Conservation (phyloP, 768 basidiomycete species). For the Wakefieldia striispora region DNA sequence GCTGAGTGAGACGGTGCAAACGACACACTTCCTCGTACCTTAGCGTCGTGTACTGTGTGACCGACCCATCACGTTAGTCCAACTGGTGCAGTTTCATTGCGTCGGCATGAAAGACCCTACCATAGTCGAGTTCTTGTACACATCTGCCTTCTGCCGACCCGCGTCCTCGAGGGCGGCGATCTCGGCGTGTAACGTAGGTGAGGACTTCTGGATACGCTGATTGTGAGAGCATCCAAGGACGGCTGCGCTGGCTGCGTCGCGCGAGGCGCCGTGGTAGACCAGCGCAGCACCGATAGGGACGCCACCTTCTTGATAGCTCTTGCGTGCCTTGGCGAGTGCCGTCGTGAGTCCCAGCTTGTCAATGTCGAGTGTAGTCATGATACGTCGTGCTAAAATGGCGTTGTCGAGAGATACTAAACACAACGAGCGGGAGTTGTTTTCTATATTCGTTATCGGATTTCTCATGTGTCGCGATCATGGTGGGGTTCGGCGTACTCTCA, state of each 20-base stretch:
- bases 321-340: conserved; percentile 42
- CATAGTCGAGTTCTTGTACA: conserved; percentile 50
- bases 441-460: too few species aligned
- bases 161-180: conserved; percentile 51
- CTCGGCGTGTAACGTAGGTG: conserved; percentile 47
- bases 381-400: neutral
- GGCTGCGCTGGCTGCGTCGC: conserved; percentile 3
- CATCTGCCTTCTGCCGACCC: conserved; percentile 43
- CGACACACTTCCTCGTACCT: conserved; percentile 23
- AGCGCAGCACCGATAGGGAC: conserved; percentile 63
- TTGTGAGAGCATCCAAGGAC: conserved; percentile 47
- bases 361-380: conserved; percentile 1
- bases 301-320: conserved; percentile 51
- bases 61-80: neutral
- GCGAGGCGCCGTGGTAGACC: conserved; percentile 26
- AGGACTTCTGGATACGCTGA: conserved; percentile 42
- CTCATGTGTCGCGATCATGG: too few species aligned
- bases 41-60: conserved; percentile 37
- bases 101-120: conserved; percentile 29
- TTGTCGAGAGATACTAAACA: too few species aligned
- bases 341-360: conserved; percentile 33
- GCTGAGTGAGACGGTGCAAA: neutral
- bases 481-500: too few species aligned
- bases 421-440: too few species aligned
- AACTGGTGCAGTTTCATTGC: too few species aligned